Conservation (phyloP, 1,139 yeast genomes). For the Saccharomycopsis crataegensis region DNA sequence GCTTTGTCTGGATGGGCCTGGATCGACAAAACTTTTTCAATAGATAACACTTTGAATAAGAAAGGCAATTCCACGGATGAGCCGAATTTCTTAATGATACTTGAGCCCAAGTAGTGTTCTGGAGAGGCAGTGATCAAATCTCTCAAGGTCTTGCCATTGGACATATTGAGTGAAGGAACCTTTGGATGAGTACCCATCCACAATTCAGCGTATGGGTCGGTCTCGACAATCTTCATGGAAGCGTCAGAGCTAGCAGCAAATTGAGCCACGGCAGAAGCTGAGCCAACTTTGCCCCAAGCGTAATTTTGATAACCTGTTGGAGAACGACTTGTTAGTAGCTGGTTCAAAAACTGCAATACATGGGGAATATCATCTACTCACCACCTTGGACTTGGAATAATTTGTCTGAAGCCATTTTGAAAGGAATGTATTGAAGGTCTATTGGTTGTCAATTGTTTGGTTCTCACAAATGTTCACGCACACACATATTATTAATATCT, state of each 20-base stretch:
- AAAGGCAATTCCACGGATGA: constrained; percentile 73
- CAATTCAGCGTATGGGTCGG: constrained; percentile 79
- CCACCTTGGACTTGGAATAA: constrained; percentile 17
- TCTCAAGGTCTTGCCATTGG: constrained; percentile 49
- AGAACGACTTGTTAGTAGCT: neutral
- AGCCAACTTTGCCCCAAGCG: constrained; percentile 87
- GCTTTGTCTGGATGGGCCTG: constrained; percentile 97
- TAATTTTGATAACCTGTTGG: constrained; percentile 55
- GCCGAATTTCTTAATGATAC: constrained; percentile 60
- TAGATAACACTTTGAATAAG: constrained; percentile 86
- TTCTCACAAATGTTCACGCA: too few species aligned
- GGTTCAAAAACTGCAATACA: neutral
- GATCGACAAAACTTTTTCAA: constrained; percentile 84
- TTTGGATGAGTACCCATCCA: constrained; percentile 99
- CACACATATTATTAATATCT: too few species aligned
- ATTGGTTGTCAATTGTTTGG: too few species aligned
- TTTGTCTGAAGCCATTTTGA: constrained; percentile 10
- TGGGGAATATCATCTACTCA: constrained; percentile 1
- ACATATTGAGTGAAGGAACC: constrained; percentile 68
- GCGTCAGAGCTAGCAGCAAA: constrained; percentile 71
- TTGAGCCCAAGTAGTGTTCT: constrained; percentile 46
- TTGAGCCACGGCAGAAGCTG: constrained; percentile 78
- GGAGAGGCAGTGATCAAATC: constrained; percentile 60
- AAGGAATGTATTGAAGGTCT: neutral
- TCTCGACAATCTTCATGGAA: constrained; percentile 50